Percentiles rank a stretch among this genome's conserved stretches.
Evolutionary conservation across 2,329 filamentous ascomycete genomes (phyloP).

Genomic region (Aspergillus tanneri): DNA sequence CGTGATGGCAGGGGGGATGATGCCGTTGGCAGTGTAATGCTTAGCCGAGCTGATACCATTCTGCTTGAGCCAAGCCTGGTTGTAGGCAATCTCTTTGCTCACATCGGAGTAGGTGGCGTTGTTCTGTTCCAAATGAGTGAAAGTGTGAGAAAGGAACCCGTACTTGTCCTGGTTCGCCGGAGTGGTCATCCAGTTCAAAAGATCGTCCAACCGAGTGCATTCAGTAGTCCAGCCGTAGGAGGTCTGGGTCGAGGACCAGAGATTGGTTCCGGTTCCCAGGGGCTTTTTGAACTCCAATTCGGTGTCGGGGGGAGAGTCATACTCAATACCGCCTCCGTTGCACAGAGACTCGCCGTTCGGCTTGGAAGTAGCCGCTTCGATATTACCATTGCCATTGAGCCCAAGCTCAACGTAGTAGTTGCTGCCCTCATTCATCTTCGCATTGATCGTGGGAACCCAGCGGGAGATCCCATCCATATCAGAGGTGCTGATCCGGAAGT

Average conservation of each 20-base stretch:
- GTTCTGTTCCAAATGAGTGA: slow-evolving; percentile 59
- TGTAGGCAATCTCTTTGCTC: slow-evolving; percentile 59
- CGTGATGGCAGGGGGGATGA: slow-evolving; percentile 64
- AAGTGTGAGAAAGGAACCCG: slow-evolving; percentile 62
- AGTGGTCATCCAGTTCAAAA: slow-evolving; percentile 57
- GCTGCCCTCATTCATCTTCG: slow-evolving; percentile 53
- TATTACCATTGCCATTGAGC: slow-evolving; percentile 58
- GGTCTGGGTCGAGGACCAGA: slow-evolving; percentile 50
- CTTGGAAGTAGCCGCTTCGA: slow-evolving; percentile 37
- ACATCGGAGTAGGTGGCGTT: slow-evolving; percentile 61
- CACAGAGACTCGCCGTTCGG: slow-evolving; percentile 27
- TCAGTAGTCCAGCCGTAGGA: slow-evolving; percentile 50
- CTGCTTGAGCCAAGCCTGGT: slow-evolving; percentile 58
- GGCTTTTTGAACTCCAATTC: slow-evolving; percentile 52
- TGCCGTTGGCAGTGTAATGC: slow-evolving; percentile 54
- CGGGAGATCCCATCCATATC: slow-evolving; percentile 50
- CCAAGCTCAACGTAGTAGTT: slow-evolving; percentile 55
- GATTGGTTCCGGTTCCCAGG: slow-evolving; percentile 50
- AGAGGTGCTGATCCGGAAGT: slow-evolving; percentile 50
- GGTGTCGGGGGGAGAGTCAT: slow-evolving; percentile 47
- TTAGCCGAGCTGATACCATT: slow-evolving; percentile 49
- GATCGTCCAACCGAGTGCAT: slow-evolving; percentile 52
- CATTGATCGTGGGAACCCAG: slow-evolving; percentile 44
- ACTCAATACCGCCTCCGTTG: slow-evolving; percentile 46
- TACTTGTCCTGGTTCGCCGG: slow-evolving; percentile 54